Conservation (phyloP, 208 protist species). For the Trichomonas vaginalis region DNA sequence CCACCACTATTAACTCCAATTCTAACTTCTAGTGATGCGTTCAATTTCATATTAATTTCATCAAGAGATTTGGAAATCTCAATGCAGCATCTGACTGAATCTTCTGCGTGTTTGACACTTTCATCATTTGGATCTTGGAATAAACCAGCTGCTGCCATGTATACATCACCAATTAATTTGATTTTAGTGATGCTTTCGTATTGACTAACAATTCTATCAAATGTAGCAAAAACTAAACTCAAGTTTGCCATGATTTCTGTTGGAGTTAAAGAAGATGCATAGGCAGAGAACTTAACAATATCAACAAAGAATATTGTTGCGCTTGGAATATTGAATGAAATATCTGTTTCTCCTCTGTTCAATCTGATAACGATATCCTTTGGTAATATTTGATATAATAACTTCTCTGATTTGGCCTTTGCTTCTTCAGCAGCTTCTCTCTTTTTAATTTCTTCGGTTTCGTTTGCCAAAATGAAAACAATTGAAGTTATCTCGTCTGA, state of each 20-base stretch:
- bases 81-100: not conserved
- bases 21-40: not conserved
- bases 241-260: not conserved
- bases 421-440: not conserved
- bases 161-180: constrained; percentile 4
- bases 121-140: not conserved
- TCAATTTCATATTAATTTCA: not conserved
- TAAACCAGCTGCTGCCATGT: not conserved
- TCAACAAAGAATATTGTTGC: not conserved
- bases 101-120: not conserved
- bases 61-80: not conserved
- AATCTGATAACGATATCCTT: constrained; percentile 6
- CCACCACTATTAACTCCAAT: not conserved
- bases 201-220: not conserved
- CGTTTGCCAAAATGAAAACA: not conserved
- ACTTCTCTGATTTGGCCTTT: not conserved
- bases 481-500: not conserved
- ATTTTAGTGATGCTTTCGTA: not conserved
- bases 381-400: not conserved
- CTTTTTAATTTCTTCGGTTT: not conserved
- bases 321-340: not conserved
- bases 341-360: constrained; percentile 5
- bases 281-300: not conserved
- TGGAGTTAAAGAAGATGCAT: not conserved
- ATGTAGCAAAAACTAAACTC: not conserved